A percentile compares a stretch with the other conserved stretches of the same genome.
Evolutionary conservation across 805 yeast genomes (phyloP).

Genomic region (Danielia reshetovae): DNA sequence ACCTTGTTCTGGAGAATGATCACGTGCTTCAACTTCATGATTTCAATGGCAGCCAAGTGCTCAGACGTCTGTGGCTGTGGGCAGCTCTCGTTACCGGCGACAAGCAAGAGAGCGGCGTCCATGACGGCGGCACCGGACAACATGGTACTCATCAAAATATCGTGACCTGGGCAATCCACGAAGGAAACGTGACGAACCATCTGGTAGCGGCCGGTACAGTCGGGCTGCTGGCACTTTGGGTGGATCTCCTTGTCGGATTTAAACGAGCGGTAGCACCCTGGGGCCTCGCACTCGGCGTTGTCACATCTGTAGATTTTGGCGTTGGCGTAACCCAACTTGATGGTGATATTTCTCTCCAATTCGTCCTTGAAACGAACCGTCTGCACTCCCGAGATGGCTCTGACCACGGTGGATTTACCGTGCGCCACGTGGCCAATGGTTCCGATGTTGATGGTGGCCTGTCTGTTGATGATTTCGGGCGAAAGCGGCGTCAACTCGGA

Average conservation of each 20-base stretch:
- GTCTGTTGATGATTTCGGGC: slow-evolving; percentile 96
- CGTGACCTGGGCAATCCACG: slow-evolving; percentile 99
- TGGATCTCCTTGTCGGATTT: slow-evolving; percentile 91
- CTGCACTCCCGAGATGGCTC: slow-evolving; percentile 97
- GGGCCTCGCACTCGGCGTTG: slow-evolving; percentile 81
- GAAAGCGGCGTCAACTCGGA: slow-evolving; percentile 77
- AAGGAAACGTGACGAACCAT: slow-evolving; percentile 95
- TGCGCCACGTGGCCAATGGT: slow-evolving; percentile 96
- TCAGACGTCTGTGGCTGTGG: slow-evolving; percentile 99
- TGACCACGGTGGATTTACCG: slow-evolving; percentile 90
- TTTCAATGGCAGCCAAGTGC: slow-evolving; percentile 98
- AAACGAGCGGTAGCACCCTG: slow-evolving; percentile 92
- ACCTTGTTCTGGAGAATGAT: slow-evolving; percentile 96
- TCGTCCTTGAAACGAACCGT: slow-evolving; percentile 99
- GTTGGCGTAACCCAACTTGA: slow-evolving; percentile 97
- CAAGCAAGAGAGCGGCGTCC: slow-evolving; percentile 96
- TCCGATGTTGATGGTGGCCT: slow-evolving; percentile 98
- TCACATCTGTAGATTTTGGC: slow-evolving; percentile 96
- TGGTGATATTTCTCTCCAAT: slow-evolving; percentile 97
- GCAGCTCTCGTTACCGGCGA: slow-evolving; percentile 98
- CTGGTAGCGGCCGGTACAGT: slow-evolving; percentile 84
- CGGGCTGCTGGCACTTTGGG: slow-evolving; percentile 87
- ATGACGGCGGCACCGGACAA: slow-evolving; percentile 99
- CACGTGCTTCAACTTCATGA: slow-evolving; percentile 96
- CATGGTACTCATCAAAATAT: slow-evolving; percentile 99